These are phyloP conservation scores for Oryza longistaminata DNA, from an alignment of 176 grass and related monocot genomes.

Conservation along the genomic window DNA sequence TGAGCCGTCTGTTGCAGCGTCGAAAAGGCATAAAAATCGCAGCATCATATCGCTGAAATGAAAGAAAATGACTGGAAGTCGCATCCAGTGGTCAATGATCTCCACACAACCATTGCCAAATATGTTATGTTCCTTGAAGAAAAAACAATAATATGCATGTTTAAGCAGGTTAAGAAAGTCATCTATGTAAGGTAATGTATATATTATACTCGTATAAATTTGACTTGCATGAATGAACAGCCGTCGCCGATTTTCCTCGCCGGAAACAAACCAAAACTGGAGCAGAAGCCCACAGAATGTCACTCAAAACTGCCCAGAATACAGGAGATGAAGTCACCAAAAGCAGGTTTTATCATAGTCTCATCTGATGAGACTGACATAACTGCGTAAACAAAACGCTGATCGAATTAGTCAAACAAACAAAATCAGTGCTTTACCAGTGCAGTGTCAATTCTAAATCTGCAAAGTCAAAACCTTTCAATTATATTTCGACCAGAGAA, in stretches of 20 bases:
- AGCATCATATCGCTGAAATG: not conserved
- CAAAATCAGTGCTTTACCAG: not conserved
- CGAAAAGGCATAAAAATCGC: not conserved
- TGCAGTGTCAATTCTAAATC: not conserved
- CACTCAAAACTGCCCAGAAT: not conserved
- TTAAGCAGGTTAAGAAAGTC: not conserved
- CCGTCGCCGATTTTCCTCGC: not conserved
- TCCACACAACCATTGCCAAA: not conserved
- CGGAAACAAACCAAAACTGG: conserved; percentile 2
- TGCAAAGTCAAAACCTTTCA: not conserved
- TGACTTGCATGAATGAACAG: not conserved
- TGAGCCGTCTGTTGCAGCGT: not conserved
- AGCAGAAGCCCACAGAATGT: not conserved
- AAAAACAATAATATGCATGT: too few species aligned
- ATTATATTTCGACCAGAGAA: not conserved
- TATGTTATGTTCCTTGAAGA: too few species aligned
- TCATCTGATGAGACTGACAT: not conserved
- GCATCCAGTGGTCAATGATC: not conserved
- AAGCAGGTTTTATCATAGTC: not conserved
- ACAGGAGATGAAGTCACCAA: conserved; percentile 26
- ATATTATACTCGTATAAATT: not conserved
- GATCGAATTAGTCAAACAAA: not conserved
- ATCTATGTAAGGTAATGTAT: not conserved
- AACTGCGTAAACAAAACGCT: not conserved
- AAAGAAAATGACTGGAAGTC: not conserved